These are phyloP conservation scores for Endocladia muricata DNA, from an alignment of 31 red algal species.

Conservation along the genomic window DNA sequence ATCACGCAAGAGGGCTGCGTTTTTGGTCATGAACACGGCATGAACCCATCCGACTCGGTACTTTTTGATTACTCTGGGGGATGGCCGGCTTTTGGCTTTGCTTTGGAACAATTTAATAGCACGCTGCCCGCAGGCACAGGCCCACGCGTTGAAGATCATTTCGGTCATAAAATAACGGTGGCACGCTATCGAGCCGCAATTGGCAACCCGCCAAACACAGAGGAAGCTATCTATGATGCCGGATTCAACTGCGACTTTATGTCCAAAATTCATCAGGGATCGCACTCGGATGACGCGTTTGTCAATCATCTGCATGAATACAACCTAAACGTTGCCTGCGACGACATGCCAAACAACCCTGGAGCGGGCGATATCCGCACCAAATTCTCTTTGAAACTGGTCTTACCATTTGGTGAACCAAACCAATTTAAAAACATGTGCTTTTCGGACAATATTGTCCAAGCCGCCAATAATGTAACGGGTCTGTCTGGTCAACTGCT, in stretches of 20 bases:
- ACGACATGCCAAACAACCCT: background rate
- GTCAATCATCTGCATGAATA: conserved; percentile 1
- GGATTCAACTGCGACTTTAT: background rate
- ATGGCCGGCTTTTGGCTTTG: background rate
- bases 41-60: background rate
- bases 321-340: background rate
- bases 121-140: background rate
- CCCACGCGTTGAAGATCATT: background rate
- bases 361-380: no score
- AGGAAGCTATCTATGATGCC: background rate
- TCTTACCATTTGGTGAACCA: background rate
- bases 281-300: background rate
- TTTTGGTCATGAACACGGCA: background rate
- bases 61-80: background rate
- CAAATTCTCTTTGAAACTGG: background rate
- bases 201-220: background rate
- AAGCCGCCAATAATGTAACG: background rate
- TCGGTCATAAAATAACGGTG: background rate
- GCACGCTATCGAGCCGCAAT: background rate
- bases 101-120: background rate
- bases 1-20: no score
- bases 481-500: background rate
- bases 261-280: conserved; percentile 1
- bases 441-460: background rate
- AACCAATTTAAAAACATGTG: background rate